Percentiles rank a stretch among this genome's conserved stretches.
These are phyloP conservation scores for Stevia rebaudiana DNA, from an alignment of 140 eudicot genomes.

Conservation along the genomic window DNA sequence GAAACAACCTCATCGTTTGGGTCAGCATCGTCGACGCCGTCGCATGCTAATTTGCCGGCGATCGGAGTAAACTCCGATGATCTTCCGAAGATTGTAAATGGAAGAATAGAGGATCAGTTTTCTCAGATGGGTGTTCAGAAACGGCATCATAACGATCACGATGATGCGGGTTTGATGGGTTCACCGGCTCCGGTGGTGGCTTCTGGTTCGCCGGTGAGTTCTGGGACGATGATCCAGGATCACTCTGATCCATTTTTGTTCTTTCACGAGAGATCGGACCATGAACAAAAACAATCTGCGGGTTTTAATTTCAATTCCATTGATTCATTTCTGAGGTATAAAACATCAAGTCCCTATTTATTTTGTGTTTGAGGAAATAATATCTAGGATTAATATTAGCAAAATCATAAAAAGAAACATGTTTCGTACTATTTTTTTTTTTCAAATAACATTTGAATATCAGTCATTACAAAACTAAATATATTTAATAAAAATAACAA, in stretches of 20 bases:
- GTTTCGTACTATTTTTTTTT: no score
- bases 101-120: conserved; percentile 60
- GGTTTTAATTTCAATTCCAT: conserved; percentile 58
- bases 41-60: conserved; percentile 55
- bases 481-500: no score
- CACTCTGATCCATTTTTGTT: conserved; percentile 17
- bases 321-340: conserved; percentile 71
- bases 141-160: conserved; percentile 28
- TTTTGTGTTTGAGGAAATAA: no score
- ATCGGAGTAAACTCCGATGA: conserved; percentile 54
- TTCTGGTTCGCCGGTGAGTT: conserved; percentile 22
- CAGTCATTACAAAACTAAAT: no score
- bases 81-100: conserved; percentile 15
- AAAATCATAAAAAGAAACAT: no score
- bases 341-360: no score
- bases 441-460: no score
- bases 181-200: conserved; percentile 27
- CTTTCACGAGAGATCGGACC: conserved; percentile 62
- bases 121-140: conserved; percentile 32
- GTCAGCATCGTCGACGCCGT: conserved; percentile 54
- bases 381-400: no score
- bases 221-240: conserved; percentile 18
- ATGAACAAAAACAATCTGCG: conserved; percentile 19
- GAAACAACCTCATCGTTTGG: conserved; percentile 67
- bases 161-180: conserved; percentile 31